Base-by-base conservation (phyloP, 352 stramenopile genomes). In the Phytophthora agathidicida region DNA sequence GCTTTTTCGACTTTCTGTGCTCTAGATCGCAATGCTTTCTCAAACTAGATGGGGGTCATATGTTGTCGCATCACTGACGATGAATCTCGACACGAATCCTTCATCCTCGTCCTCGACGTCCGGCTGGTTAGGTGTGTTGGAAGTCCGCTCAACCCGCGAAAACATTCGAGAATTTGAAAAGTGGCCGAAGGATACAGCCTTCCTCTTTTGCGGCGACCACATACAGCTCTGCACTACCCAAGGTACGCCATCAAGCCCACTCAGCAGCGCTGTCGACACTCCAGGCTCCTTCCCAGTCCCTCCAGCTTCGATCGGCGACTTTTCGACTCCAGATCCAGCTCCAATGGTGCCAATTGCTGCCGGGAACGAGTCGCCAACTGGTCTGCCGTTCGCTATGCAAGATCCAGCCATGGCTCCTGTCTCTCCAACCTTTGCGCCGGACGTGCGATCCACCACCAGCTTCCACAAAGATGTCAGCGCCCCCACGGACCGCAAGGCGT, bases 31-130 rank as follows among this genome's bases (percentile, higher is more conserved):
- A 22, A 73, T 83, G 37, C 38, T 91, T 28, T 76, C 77, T n/a
- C 80, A 89, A 55, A 89, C 82, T 3, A 46, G 73, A 41, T 91
- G 82, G 82, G 79, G 77, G 4, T 75, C 78, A 13, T 77, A 72
- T 32, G 55, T 91, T 6, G 52, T 58, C 4, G 65, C 73, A 9
- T 80, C 79, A 5, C 27, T 89, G n/a, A 76, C 75, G 5, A 73
- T 89, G 57, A 48, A 16, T 13, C 45, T 45, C 24, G 53, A 73
- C 38, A 41, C 53, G 1, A 28, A 46, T 38, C n/a, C n/a, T n/a
- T n/a, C n/a, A n/a, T n/a, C n/a, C n/a, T n/a, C n/a, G n/a, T n/a
- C n/a, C n/a, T n/a, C n/a, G n/a, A n/a, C n/a, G n/a, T 49, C 48
- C 26, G 27, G 33, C 2, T 84, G 72, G 72, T 66, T 49, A 0